Base-by-base conservation (phyloP, 2,329 filamentous ascomycete species). In the Claviceps citrina region DNA sequence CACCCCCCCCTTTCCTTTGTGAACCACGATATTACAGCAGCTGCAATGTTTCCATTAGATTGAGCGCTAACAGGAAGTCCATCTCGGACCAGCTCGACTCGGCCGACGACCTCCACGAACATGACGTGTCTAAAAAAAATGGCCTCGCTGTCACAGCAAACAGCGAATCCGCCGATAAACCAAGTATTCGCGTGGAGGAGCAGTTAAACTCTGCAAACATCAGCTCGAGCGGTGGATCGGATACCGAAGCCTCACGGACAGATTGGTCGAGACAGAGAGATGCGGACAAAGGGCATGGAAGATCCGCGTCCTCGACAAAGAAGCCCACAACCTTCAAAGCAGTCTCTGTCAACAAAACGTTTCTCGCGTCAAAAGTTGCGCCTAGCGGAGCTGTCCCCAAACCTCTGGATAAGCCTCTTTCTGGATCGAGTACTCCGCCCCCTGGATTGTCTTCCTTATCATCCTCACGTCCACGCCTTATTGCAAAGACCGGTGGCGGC, bases 311-410 rank as follows among this genome's bases (percentile, higher is more conserved):
- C 45, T 53, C 77, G 3, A 66, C 77, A 46, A 86, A 83, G 68
- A 89, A 84, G 59, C 77, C 78, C 16, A 64, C 78, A 15, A 79
- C 77, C 10, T 91, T 93, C 68, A 93, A 91, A 60, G 75, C 84
- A 15, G 81, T 91, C 36, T 87, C 82, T 5, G 81, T 89, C 49
- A 89, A 87, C 49, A 86, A 83, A 60, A 85, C 76, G 32, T 93
- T 89, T 54, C 68, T 91, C 27, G 75, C 73, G n/a, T 74, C 81
- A 44, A 89, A 89, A 59, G 69, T 62, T 34, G 56, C 67, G 15
- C 56, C 64, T 15, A 57, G 59, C 40, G 58, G 54, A 44, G 54
- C 63, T 7, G 56, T 65, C 16, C 53, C 69, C 41, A 75, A 78
- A 53, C 51, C 66, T 35, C 60, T 59, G 49, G 66, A 75, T 47